Base-by-base conservation (phyloP, 2,329 filamentous ascomycete genomes). In the Colletotrichum orchidophilum region DNA sequence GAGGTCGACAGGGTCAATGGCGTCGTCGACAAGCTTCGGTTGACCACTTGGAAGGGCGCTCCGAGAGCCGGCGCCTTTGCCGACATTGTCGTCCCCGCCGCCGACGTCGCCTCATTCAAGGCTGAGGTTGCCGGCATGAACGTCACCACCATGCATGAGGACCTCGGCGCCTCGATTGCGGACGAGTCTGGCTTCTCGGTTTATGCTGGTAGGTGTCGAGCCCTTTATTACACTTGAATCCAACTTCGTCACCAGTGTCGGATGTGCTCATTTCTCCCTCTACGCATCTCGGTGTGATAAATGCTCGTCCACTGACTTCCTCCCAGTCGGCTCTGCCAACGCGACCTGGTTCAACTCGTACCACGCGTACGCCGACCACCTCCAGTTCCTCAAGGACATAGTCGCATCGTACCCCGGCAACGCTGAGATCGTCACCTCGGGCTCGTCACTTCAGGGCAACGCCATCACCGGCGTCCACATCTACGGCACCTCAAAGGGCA, bases 391-490 rank as follows among this genome's bases (percentile, higher is more conserved):
- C 53, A 74, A 76, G 2, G 80, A 83, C 60, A 74, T 87, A 2
- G 77, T 79, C 33, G 75, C 78, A 0, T 64, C 74, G 4, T 81
- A 82, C 73, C 80, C 82, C n/a, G 70, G 65, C 15, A 81, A 83
- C 60, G 79, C 85, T 6, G 80, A 82, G 66, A 78, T 85, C 29
- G 79, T 87, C 21, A 80, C 78, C 24, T 76, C 82, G 4, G 85
- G 85, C 13, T 80, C 76, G 39, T 85, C 84, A 5, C 77, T 78
- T 42, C 74, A 84, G 61, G 83, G 82, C 4, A 78, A 81, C 35
- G 59, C 78, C 72, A 93, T 94, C 69, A 86, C 87, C 27, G 92
- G 89, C 39, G 74, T 87, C 59, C 85, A 86, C 71, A 80, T 87
- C 73, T 86, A 80, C 75, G 85, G 85, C 11, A 77, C 73, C 66